A percentile compares a stretch with the other conserved stretches of the same genome.
Evolutionary conservation across 1,284 basidiomycete species (phyloP).

Genomic region (Ceratobasidium sp.): DNA sequence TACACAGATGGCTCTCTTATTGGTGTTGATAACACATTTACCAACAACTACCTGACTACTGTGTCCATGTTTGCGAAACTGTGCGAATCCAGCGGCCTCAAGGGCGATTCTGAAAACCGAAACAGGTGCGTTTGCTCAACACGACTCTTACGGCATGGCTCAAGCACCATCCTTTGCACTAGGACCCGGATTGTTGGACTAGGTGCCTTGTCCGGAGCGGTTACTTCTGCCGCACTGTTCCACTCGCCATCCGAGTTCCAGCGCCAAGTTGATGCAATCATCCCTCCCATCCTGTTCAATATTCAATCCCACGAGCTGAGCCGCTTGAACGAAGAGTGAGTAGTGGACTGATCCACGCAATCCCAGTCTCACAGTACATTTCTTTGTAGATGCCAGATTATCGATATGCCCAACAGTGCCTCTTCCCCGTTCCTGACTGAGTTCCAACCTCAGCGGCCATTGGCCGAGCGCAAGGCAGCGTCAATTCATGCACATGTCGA

Average conservation of each 20-base stretch:
- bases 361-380: conserved; percentile 1
- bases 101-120: conserved; percentile 65
- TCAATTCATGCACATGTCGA: conserved; percentile 87
- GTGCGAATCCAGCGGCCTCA: conserved; percentile 56
- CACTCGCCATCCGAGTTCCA: conserved; percentile 77
- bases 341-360: conserved; percentile 32
- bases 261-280: conserved; percentile 72
- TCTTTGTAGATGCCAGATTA: conserved; percentile 13
- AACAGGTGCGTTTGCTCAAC: conserved; percentile 59
- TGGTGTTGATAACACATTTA: conserved; percentile 74
- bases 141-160: background rate
- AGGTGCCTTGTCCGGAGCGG: conserved; percentile 79
- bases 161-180: conserved; percentile 13
- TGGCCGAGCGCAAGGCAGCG: conserved; percentile 78
- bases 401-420: conserved; percentile 16
- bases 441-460: conserved; percentile 72
- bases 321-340: conserved; percentile 73
- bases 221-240: conserved; percentile 86
- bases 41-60: conserved; percentile 72
- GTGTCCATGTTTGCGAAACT: conserved; percentile 73
- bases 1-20: conserved; percentile 85
- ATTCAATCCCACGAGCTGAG: conserved; percentile 68
- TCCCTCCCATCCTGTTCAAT: conserved; percentile 76
- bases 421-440: conserved; percentile 77
- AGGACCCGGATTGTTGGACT: conserved; percentile 88